Base-by-base conservation (phyloP, 2,329 filamentous ascomycete species). In the Myriosclerotinia duriaeana region DNA sequence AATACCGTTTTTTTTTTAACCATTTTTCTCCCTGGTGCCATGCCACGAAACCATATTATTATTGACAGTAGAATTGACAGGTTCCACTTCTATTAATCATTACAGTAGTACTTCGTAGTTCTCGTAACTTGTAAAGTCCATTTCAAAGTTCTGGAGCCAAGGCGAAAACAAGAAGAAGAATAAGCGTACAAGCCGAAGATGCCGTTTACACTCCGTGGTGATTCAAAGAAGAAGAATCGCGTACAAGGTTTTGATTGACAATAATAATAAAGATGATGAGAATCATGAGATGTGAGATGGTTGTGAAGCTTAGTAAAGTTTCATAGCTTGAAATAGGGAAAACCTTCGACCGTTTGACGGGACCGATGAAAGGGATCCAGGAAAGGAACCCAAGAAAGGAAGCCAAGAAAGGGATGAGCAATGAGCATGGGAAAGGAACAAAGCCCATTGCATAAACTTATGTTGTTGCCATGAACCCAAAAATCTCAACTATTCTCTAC, bases 361-460 rank as follows among this genome's bases (percentile, higher is more conserved):
- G 26, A 34, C 40, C 26, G 26, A 56, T 30, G 38, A 42, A 56
- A 12, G 38, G 54, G 38, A 26, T 26, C 40, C 36, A 11, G 42
- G 54, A 26, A 26, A 2, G 26, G 26, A 3, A 26, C 3, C 26
- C 26, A 26, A 26, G 26, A 26, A 26, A 26, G 26, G 26, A 26
- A 26, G 2, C 26, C 26, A 20, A 46, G 15, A 14, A 42, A 42
- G 17, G 40, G 26, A 26, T 26, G 26, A 3, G 26, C 26, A 26
- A 26, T 26, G 26, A n/a, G 17, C 40, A 11, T 14, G 14, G 55
- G 30, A 9, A 36, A 38, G 30, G 22, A n/a, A 46, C 26, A 3
- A 34, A 46, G 17, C 38, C 17, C 30, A n/a, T 59, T 59, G 55
- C 40, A 59, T 59, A n/a, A 59, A 59, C 30, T 30, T 58, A 34